Evolutionary conservation across 1,284 basidiomycete species (phyloP).

Genomic region (Boletus semigastroideus): DNA sequence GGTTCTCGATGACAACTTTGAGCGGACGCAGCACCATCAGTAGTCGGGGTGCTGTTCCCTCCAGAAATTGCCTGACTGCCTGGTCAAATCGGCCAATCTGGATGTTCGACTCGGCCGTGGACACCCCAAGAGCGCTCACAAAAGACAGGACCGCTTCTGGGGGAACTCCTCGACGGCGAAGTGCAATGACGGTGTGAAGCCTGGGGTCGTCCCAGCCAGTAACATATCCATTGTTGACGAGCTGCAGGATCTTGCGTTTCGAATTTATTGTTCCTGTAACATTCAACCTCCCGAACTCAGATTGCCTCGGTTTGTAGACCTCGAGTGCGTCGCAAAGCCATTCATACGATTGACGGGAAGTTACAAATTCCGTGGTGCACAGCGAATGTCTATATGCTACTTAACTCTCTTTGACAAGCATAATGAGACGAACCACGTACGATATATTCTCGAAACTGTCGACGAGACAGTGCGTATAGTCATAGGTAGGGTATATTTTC

Average conservation of each 20-base stretch:
- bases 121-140: constrained; percentile 91
- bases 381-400: constrained; percentile 78
- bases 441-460: constrained; percentile 99
- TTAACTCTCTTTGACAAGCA: not conserved
- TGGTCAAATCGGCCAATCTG: constrained; percentile 91
- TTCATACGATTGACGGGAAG: constrained; percentile 97
- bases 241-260: constrained; percentile 91
- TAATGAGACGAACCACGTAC: constrained; percentile 49
- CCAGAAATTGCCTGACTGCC: constrained; percentile 85
- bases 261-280: constrained; percentile 96
- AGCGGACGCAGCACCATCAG: constrained; percentile 93
- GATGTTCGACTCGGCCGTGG: constrained; percentile 83
- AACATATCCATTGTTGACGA: constrained; percentile 86
- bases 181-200: constrained; percentile 95
- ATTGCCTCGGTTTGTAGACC: constrained; percentile 98
- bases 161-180: constrained; percentile 92
- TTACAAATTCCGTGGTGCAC: constrained; percentile 96
- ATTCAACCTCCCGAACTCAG: constrained; percentile 93
- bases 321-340: constrained; percentile 98
- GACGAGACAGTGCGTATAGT: constrained; percentile 98
- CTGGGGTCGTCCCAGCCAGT: constrained; percentile 97
- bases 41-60: constrained; percentile 84
- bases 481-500: constrained; percentile 97
- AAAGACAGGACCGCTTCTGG: constrained; percentile 95
- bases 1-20: constrained; percentile 89